Conservation (phyloP, 169 alveolate genomes). For the Eimeria sp. region DNA sequence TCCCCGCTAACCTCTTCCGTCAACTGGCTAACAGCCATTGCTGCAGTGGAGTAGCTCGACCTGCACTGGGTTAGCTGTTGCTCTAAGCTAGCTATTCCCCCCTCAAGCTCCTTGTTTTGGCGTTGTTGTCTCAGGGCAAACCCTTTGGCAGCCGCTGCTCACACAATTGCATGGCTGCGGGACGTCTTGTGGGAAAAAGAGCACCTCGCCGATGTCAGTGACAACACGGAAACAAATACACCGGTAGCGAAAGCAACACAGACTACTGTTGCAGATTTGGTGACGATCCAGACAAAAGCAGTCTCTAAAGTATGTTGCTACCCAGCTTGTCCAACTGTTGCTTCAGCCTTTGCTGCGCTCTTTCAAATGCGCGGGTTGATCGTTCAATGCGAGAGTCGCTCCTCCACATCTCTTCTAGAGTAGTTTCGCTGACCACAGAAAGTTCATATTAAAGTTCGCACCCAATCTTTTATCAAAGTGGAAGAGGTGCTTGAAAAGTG, state of each 20-base stretch:
- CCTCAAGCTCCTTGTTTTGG: conserved; percentile 53
- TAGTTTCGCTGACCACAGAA: conserved; percentile 86
- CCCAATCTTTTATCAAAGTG: not conserved
- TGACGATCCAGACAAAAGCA: not conserved
- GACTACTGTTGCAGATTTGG: not conserved
- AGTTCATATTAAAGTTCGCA: not conserved
- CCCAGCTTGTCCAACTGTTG: conserved; percentile 52
- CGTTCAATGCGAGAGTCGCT: conserved; percentile 90
- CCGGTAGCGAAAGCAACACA: not conserved
- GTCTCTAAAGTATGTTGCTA: not conserved
- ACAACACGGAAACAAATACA: not conserved
- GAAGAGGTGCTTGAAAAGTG: not conserved
- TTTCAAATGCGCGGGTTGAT: conserved; percentile 86
- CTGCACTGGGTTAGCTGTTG: conserved; percentile 64
- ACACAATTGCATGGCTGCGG: not conserved
- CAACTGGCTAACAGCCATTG: conserved; percentile 66
- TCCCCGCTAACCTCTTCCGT: conserved; percentile 84
- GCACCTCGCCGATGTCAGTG: not conserved
- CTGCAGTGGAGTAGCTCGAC: conserved; percentile 38
- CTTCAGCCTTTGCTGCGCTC: conserved; percentile 39
- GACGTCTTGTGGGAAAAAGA: not conserved
- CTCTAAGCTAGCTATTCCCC: conserved; percentile 40
- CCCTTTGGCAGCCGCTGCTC: conserved; percentile 71
- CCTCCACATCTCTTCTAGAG: conserved; percentile 89
- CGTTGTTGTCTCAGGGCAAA: conserved; percentile 44